A percentile compares a stretch with the other conserved stretches of the same genome.
Evolutionary conservation across 2,329 filamentous ascomycete genomes (phyloP).

Genomic region (Fusarium sp.): DNA sequence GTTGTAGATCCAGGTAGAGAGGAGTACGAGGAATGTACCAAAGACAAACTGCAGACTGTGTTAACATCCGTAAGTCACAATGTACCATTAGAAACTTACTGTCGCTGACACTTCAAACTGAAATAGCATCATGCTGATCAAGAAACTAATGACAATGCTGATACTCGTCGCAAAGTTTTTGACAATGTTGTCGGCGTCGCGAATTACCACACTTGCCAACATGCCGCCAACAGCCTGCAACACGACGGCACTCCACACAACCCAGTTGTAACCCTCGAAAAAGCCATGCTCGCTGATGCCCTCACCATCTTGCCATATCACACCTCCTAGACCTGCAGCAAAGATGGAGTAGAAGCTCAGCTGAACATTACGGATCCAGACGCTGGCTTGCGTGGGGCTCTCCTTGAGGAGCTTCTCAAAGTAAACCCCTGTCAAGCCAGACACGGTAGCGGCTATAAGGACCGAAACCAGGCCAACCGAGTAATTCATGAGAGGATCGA

Average conservation of each 20-base stretch:
- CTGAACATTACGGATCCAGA: constrained; percentile 97
- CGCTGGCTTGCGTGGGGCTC: constrained; percentile 77
- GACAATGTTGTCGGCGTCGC: constrained; percentile 76
- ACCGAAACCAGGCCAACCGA: constrained; percentile 84
- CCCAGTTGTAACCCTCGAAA: constrained; percentile 93
- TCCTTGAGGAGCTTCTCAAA: constrained; percentile 95
- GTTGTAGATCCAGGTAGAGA: constrained; percentile 88
- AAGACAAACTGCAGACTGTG: constrained; percentile 75
- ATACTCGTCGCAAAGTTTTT: constrained; percentile 96
- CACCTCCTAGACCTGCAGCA: constrained; percentile 86
- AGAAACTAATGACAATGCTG: constrained; percentile 87
- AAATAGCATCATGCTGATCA: constrained; percentile 89
- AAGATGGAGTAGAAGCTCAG: constrained; percentile 95
- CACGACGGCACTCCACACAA: constrained; percentile 87
- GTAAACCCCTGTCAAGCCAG: constrained; percentile 86
- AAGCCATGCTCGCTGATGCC: constrained; percentile 88
- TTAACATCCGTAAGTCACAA: constrained; percentile 7
- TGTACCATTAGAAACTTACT: constrained; percentile 65
- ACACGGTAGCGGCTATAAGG: constrained; percentile 81
- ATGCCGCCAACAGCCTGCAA: constrained; percentile 89
- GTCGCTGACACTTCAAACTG: constrained; percentile 78
- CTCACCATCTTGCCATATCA: constrained; percentile 87
- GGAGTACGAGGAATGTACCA: constrained; percentile 82
- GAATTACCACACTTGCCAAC: constrained; percentile 66
- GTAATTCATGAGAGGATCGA: constrained; percentile 75